Evolutionary conservation across 2,329 filamentous ascomycete genomes (phyloP).

Genomic region (Neophaeococcomyces mojaviensis): DNA sequence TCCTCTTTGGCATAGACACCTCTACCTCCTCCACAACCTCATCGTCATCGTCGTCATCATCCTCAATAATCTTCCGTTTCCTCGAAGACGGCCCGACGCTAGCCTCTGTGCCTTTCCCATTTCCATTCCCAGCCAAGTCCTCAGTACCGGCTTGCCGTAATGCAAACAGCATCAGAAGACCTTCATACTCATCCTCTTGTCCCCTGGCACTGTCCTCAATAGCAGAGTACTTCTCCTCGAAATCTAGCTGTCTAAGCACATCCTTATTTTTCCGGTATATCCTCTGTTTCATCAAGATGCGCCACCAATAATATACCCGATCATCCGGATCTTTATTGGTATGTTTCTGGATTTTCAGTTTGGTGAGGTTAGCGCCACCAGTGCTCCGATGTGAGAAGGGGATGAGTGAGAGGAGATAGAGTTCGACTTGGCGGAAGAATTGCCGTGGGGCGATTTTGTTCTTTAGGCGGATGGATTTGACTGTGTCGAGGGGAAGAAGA

Average conservation of each 20-base stretch:
- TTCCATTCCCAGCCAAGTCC: slow-evolving; percentile 21
- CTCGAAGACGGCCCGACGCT: slow-evolving; percentile 18
- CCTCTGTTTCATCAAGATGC: slow-evolving; percentile 55
- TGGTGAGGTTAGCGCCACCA: slow-evolving; percentile 44
- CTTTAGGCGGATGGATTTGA: slow-evolving; percentile 43
- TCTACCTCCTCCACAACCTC: slow-evolving; percentile 11
- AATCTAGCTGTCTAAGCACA: slow-evolving; percentile 51
- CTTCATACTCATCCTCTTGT: slow-evolving; percentile 53
- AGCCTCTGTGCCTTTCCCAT: slow-evolving; percentile 22
- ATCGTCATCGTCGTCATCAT: slow-evolving; percentile 22
- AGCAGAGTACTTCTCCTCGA: slow-evolving; percentile 50
- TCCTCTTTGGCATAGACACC: slow-evolving; percentile 7
- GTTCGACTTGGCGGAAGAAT: slow-evolving; percentile 55
- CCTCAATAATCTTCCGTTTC: slow-evolving; percentile 26
- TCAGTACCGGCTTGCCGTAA: slow-evolving; percentile 25
- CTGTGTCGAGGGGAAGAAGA: slow-evolving; percentile 45
- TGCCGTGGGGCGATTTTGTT: slow-evolving; percentile 55
- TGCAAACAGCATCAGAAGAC: slow-evolving; percentile 40
- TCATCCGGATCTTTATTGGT: slow-evolving; percentile 47
- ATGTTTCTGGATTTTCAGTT: slow-evolving; percentile 41
- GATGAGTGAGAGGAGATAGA: slow-evolving; percentile 54
- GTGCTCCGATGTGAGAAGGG: slow-evolving; percentile 40
- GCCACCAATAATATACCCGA: slow-evolving; percentile 58
- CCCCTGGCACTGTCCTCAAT: slow-evolving; percentile 52
- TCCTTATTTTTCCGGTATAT: slow-evolving; percentile 56